These are phyloP conservation scores for Syncephalastrum monosporum DNA, from an alignment of 371 early-diverging fungal species.

Conservation along the genomic window DNA sequence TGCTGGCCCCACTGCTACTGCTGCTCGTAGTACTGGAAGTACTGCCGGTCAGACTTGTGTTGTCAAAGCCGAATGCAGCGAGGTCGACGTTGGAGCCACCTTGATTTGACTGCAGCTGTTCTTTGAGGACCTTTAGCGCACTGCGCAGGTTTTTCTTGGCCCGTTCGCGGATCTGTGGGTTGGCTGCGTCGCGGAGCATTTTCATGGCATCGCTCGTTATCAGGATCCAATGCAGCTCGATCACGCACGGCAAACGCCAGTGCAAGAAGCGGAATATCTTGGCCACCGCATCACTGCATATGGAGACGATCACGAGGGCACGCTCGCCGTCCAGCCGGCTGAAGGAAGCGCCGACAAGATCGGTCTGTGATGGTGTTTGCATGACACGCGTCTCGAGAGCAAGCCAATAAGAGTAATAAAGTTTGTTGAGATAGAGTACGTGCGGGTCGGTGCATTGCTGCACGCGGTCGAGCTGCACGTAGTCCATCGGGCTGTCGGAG, in stretches of 20 bases:
- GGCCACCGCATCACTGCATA: constrained; percentile 38
- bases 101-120: not conserved
- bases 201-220: constrained; percentile 33
- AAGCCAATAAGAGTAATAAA: constrained; percentile 37
- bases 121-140: constrained; percentile 20
- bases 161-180: constrained; percentile 28
- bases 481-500: constrained; percentile 32
- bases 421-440: constrained; percentile 32
- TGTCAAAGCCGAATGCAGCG: too few species aligned
- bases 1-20: too few species aligned
- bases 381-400: constrained; percentile 33
- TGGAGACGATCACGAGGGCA: constrained; percentile 38
- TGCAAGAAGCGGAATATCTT: constrained; percentile 30
- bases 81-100: too few species aligned
- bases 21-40: too few species aligned
- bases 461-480: constrained; percentile 30
- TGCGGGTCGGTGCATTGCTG: constrained; percentile 25
- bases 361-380: constrained; percentile 24
- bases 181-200: constrained; percentile 21
- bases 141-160: constrained; percentile 24
- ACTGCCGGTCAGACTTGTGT: too few species aligned
- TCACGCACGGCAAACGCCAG: constrained; percentile 26
- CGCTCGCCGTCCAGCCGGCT: constrained; percentile 35
- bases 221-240: constrained; percentile 41
- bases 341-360: constrained; percentile 24